Conservation (phyloP, 1,284 basidiomycete species). For the Fomitopsis pinicola region DNA sequence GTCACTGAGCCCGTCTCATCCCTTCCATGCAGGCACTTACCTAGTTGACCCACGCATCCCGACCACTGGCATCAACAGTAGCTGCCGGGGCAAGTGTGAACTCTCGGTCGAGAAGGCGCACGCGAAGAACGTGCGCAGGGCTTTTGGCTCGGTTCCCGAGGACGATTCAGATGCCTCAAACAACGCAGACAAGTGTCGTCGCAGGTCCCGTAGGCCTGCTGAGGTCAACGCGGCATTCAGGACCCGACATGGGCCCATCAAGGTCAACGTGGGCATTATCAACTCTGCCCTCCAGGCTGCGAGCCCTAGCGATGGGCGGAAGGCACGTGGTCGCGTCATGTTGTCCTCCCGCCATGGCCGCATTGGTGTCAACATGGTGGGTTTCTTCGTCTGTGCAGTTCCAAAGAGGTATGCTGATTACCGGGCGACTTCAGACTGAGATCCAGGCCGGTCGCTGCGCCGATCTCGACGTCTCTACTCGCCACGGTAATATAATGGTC, state of each 20-base stretch:
- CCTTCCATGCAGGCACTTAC: background rate
- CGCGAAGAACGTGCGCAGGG: background rate
- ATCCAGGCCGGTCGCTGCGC: background rate
- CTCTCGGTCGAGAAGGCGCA: background rate
- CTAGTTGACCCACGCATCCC: background rate
- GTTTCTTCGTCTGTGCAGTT: background rate
- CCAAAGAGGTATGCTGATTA: background rate
- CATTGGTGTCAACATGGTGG: constrained; percentile 2
- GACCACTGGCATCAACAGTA: no score
- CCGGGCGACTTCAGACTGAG: background rate
- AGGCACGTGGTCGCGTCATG: constrained; percentile 1
- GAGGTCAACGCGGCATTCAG: constrained; percentile 4
- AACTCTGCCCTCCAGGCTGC: background rate
- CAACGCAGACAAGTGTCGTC: background rate
- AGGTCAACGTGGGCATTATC: background rate
- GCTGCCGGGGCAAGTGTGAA: no score
- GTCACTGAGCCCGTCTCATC: background rate
- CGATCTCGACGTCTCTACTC: constrained; percentile 3
- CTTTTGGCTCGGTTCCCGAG: background rate
- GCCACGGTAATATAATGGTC: constrained; percentile 6
- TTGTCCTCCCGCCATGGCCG: background rate
- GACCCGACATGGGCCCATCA: background rate
- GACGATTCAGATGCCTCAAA: background rate
- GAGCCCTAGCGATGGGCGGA: background rate
- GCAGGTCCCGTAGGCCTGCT: background rate